phyloP scores from a whole-genome alignment of 768 basidiomycete genomes.

The Rubroboletus pulcherrimus region DNA sequence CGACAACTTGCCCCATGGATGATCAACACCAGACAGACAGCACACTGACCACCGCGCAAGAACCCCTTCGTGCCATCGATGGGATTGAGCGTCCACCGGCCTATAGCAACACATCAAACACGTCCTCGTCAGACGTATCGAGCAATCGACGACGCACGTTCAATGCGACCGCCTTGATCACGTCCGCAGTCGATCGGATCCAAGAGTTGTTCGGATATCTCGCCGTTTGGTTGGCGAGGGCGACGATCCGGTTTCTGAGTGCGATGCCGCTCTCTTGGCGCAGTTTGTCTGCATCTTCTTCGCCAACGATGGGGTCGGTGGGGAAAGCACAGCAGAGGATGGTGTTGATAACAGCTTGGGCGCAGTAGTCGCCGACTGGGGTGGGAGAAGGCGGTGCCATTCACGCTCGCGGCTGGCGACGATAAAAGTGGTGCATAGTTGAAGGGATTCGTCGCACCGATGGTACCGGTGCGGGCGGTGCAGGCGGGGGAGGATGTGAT shows the following conservation, averaged over 20 bases:
- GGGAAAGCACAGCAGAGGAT: constrained; percentile 80
- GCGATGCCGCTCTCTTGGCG: constrained; percentile 42
- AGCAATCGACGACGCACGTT: constrained; percentile 49
- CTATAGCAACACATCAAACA: constrained; percentile 32
- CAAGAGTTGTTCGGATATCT: constrained; percentile 60
- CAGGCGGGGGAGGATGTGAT: too few species aligned
- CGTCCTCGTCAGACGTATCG: too few species aligned
- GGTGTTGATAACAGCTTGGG: constrained; percentile 86
- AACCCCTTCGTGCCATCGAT: constrained; percentile 96
- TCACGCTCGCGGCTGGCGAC: neutral
- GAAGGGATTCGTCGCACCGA: constrained; percentile 19
- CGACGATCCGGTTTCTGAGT: constrained; percentile 64
- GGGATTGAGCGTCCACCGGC: constrained; percentile 85
- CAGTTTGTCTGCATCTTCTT: constrained; percentile 86
- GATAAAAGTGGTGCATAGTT: constrained; percentile 2
- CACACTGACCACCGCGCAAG: constrained; percentile 88
- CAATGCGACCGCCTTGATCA: constrained; percentile 63
- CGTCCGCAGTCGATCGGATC: constrained; percentile 85
- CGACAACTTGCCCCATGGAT: constrained; percentile 68
- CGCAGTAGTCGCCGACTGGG: constrained; percentile 88
- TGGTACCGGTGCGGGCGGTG: too few species aligned
- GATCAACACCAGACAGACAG: constrained; percentile 85
- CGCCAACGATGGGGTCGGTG: constrained; percentile 83
- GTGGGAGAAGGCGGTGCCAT: neutral
- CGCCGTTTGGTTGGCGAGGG: constrained; percentile 79